A percentile compares a stretch with the other conserved stretches of the same genome.
Conservation (phyloP, 139 green algal genomes). For the Tetraselmis striata region DNA sequence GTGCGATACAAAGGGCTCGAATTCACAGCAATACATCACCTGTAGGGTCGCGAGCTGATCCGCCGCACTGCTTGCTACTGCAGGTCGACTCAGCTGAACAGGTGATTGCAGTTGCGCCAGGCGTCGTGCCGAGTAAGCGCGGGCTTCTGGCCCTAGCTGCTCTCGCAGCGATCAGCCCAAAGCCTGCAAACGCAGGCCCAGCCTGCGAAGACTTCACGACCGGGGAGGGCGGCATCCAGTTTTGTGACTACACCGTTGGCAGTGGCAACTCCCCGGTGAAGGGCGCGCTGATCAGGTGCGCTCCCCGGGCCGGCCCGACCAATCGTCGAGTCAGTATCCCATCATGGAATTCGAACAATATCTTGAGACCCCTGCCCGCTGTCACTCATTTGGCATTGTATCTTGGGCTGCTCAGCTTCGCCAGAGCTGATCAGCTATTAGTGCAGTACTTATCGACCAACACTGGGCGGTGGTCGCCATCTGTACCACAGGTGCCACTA, state of each 20-base stretch:
- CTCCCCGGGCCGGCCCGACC: slow-evolving; percentile 4
- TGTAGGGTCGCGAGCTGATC: too few relatives aligned
- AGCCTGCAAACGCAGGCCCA: slow-evolving; percentile 9
- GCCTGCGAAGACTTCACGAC: slow-evolving; percentile 23
- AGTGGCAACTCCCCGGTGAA: slow-evolving; percentile 34
- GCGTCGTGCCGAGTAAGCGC: too few relatives aligned
- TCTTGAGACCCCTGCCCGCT: not conserved
- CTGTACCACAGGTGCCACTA: slow-evolving; percentile 60
- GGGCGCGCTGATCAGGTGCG: slow-evolving; percentile 38
- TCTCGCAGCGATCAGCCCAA: not conserved
- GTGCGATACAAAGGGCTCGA: too few relatives aligned
- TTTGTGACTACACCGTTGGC: slow-evolving; percentile 46
- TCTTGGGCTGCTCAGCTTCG: not conserved
- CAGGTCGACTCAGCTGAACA: too few relatives aligned
- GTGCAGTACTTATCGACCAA: not conserved
- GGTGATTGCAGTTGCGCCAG: too few relatives aligned
- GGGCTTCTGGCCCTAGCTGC: not conserved
- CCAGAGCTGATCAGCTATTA: not conserved
- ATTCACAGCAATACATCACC: too few relatives aligned
- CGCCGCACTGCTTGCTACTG: too few relatives aligned
- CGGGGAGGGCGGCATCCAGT: slow-evolving; percentile 39
- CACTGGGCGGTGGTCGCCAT: not conserved
- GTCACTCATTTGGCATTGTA: not conserved
- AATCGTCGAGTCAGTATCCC: slow-evolving; percentile 16
- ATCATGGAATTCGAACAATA: not conserved